Evolutionary conservation across 805 yeast genomes (phyloP).

Genomic region (Zygosaccharomyces pseudorouxii): DNA sequence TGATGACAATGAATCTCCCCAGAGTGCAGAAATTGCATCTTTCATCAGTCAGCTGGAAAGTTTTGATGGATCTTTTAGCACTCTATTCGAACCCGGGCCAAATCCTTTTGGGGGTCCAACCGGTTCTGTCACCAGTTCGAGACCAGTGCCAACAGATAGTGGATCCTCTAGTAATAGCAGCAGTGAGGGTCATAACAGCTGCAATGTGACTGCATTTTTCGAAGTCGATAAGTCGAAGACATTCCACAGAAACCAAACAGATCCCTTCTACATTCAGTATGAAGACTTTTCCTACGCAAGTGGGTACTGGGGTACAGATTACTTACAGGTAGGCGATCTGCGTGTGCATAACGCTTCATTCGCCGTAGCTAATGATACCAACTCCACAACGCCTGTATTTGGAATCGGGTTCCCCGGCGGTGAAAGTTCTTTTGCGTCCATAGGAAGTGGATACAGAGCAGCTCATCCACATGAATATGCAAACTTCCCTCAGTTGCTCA

Average conservation of each 20-base stretch:
- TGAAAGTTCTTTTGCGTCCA: slow-evolving; percentile 65
- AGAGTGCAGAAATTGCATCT: neutral
- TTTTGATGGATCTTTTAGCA: neutral
- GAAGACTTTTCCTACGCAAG: slow-evolving; percentile 47
- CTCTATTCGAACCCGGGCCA: neutral
- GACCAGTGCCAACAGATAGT: slow-evolving; percentile 1
- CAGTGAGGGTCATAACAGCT: neutral
- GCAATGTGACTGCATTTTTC: slow-evolving; percentile 31
- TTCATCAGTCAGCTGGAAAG: neutral
- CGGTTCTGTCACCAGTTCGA: slow-evolving; percentile 2
- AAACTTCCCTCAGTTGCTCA: slow-evolving; percentile 62
- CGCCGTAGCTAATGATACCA: slow-evolving; percentile 66
- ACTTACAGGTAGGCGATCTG: slow-evolving; percentile 48
- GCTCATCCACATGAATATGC: slow-evolving; percentile 42
- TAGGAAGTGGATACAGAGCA: slow-evolving; percentile 36
- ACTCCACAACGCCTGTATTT: slow-evolving; percentile 61
- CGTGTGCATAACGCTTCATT: slow-evolving; percentile 51
- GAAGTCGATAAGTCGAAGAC: slow-evolving; percentile 19
- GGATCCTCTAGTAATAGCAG: neutral
- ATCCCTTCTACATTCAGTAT: slow-evolving; percentile 44
- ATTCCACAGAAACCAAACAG: slow-evolving; percentile 23
- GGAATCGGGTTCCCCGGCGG: slow-evolving; percentile 68
- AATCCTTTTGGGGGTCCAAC: neutral
- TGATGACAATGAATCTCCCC: neutral
- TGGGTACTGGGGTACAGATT: slow-evolving; percentile 48